Evolutionary conservation across 805 yeast genomes (phyloP).

Genomic region (Wickerhamiella sorbophila): DNA sequence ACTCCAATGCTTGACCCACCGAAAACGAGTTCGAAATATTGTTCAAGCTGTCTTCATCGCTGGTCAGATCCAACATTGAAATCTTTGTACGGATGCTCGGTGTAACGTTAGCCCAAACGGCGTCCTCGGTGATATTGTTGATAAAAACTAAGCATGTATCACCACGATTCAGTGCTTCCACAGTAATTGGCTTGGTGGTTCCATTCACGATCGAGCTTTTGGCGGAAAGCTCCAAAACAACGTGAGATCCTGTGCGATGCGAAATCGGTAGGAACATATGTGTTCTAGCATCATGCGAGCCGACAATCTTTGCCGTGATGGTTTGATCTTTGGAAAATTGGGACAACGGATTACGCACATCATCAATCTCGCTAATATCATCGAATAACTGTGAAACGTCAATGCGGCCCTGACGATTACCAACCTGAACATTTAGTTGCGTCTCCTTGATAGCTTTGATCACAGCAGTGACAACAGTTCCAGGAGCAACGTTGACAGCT

Average conservation of each 20-base stretch:
- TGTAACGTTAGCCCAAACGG: slow-evolving; percentile 51
- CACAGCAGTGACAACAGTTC: slow-evolving; percentile 44
- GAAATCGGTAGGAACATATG: slow-evolving; percentile 55
- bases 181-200: slow-evolving; percentile 19
- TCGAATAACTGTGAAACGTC: slow-evolving; percentile 61
- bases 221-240: slow-evolving; percentile 51
- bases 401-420: slow-evolving; percentile 70
- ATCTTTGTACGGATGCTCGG: slow-evolving; percentile 57
- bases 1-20: slow-evolving; percentile 50
- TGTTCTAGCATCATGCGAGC: slow-evolving; percentile 56
- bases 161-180: slow-evolving; percentile 35
- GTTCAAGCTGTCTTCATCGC: slow-evolving; percentile 36
- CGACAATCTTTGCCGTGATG: slow-evolving; percentile 53
- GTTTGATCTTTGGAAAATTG: slow-evolving; percentile 40
- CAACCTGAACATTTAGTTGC: slow-evolving; percentile 60
- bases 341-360: slow-evolving; percentile 43
- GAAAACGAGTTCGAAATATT: slow-evolving; percentile 48
- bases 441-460: slow-evolving; percentile 53
- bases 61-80: slow-evolving; percentile 42
- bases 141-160: slow-evolving; percentile 44
- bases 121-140: slow-evolving; percentile 45
- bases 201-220: slow-evolving; percentile 31
- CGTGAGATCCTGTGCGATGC: slow-evolving; percentile 39
- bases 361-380: slow-evolving; percentile 37
- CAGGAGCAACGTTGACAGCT: slow-evolving; percentile 45